Evolutionary conservation across 352 stramenopile species (phyloP).

Genomic region (Globisporangium viniferum): DNA sequence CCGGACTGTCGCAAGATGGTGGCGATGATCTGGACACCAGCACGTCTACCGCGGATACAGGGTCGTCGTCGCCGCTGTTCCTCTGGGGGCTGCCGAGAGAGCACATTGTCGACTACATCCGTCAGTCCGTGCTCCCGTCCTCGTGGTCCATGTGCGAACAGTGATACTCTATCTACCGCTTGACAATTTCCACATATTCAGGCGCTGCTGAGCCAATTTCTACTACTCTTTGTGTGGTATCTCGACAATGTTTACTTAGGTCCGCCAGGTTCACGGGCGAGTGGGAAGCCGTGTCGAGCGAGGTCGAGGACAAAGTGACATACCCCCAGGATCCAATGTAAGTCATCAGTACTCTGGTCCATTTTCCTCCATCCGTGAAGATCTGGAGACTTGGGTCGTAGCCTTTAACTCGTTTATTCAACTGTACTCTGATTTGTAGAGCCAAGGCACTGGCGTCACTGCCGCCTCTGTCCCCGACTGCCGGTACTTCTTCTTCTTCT

Average conservation of each 20-base stretch:
- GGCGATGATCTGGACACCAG: background rate
- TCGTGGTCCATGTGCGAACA: conserved; percentile 52
- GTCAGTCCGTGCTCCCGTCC: conserved; percentile 66
- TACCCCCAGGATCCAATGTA: conserved; percentile 7
- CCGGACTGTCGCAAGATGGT: background rate
- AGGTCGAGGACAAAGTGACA: conserved; percentile 14
- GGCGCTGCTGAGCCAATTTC: background rate
- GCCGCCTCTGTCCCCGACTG: conserved; percentile 1
- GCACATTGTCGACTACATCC: conserved; percentile 76
- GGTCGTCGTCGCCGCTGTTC: conserved; percentile 29
- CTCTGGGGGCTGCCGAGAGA: conserved; percentile 67
- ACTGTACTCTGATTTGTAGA: background rate
- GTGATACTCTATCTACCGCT: background rate
- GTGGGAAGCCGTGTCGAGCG: conserved; percentile 36
- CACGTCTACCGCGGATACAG: too few species aligned
- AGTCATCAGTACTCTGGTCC: background rate
- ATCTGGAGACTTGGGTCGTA: too few species aligned
- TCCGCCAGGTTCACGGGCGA: conserved; percentile 31
- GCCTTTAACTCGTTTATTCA: background rate
- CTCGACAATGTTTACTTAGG: conserved; percentile 16
- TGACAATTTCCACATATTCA: background rate
- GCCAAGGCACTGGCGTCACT: conserved; percentile 15
- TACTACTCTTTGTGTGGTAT: background rate
- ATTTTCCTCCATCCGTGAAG: background rate
- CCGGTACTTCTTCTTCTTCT: background rate